phyloP scores from a whole-genome alignment of 1,284 basidiomycete genomes.

The Pseudozyma sp. region DNA sequence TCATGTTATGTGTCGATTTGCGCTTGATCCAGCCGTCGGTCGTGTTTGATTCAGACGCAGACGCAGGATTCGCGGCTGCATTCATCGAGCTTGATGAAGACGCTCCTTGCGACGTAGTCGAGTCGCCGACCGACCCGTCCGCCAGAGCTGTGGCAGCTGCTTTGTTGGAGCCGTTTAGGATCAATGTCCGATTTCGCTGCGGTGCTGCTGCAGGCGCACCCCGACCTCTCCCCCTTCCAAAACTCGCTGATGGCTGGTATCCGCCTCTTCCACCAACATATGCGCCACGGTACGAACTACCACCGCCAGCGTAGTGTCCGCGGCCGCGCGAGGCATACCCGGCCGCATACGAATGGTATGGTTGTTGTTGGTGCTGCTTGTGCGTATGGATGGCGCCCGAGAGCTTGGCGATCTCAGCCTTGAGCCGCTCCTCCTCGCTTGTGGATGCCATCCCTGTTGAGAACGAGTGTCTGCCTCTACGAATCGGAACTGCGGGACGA shows the following conservation, averaged over 20 bases:
- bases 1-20: constrained; percentile 59
- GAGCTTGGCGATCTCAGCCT: constrained; percentile 63
- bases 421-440: constrained; percentile 54
- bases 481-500: background rate
- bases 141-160: background rate
- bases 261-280: constrained; percentile 17
- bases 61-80: background rate
- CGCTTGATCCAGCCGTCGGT: constrained; percentile 61
- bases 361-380: constrained; percentile 28
- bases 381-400: constrained; percentile 60
- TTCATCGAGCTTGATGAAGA: background rate
- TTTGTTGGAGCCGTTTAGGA: constrained; percentile 37
- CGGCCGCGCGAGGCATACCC: constrained; percentile 20
- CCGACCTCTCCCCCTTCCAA: constrained; percentile 29
- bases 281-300: constrained; percentile 20
- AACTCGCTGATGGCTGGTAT: constrained; percentile 2
- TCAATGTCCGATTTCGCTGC: constrained; percentile 45
- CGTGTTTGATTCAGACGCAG: background rate
- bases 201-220: constrained; percentile 19
- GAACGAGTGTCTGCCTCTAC: background rate
- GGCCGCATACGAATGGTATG: constrained; percentile 9
- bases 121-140: background rate
- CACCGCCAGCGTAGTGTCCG: constrained; percentile 9
- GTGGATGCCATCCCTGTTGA: constrained; percentile 18
- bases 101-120: background rate